These are phyloP conservation scores for Parmelia sp. DNA, from an alignment of 495 filamentous ascomycete species.

Conservation along the genomic window DNA sequence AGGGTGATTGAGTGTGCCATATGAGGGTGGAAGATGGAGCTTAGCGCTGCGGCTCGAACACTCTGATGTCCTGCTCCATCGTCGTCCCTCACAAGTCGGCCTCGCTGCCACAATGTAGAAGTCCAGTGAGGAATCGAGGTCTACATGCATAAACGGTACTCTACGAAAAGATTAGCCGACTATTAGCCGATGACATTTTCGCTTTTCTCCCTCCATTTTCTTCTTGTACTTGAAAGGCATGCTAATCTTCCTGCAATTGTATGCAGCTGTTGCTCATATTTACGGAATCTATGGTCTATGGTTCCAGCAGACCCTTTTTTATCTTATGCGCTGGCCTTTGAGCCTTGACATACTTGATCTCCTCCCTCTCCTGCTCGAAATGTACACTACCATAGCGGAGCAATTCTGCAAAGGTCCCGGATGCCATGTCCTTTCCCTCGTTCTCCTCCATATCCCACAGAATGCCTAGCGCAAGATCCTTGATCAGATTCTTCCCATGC, in stretches of 20 bases:
- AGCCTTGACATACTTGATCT: not conserved
- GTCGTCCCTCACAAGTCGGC: not conserved
- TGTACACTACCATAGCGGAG: not conserved
- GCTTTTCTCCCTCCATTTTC: too few species aligned
- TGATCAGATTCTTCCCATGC: not conserved
- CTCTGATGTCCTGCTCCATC: not conserved
- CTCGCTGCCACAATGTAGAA: not conserved
- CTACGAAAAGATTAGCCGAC: too few species aligned
- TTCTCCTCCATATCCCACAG: not conserved
- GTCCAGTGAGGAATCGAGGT: not conserved
- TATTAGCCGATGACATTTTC: not conserved
- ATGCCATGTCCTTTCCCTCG: not conserved
- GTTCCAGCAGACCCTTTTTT: not conserved
- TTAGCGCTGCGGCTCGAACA: not conserved
- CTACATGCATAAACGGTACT: too few species aligned
- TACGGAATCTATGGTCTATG: not conserved
- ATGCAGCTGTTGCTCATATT: too few species aligned
- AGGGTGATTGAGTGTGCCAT: constrained; percentile 11
- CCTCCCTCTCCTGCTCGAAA: constrained; percentile 4
- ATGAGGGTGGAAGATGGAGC: not conserved
- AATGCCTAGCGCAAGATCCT: not conserved
- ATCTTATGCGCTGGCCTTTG: not conserved
- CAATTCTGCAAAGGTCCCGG: constrained; percentile 1
- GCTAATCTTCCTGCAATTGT: too few species aligned
- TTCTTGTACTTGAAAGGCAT: too few species aligned